phyloP scores from a whole-genome alignment of 2,329 filamentous ascomycete species.

The Alternaria incomplexa region DNA sequence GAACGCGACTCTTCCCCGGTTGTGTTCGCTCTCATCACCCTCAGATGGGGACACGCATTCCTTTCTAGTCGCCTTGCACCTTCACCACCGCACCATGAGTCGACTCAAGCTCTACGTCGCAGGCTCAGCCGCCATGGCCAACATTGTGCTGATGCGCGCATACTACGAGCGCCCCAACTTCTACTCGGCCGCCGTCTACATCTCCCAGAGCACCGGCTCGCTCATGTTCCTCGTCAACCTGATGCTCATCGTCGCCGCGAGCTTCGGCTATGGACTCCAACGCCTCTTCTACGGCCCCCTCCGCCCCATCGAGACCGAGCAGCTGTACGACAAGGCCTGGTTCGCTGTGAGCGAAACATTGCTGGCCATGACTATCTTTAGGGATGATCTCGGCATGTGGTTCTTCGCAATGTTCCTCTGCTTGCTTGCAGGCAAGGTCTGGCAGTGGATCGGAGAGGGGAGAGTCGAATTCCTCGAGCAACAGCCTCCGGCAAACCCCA shows the following conservation, averaged over 20 bases:
- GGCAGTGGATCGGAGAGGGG: constrained; percentile 97
- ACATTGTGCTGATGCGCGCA: constrained; percentile 82
- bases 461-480: constrained; percentile 94
- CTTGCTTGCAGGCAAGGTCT: constrained; percentile 91
- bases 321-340: constrained; percentile 97
- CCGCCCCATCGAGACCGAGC: constrained; percentile 92
- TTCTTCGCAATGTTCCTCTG: constrained; percentile 96
- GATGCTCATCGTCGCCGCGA: constrained; percentile 78
- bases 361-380: constrained; percentile 96
- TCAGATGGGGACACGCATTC: constrained; percentile 20
- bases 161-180: constrained; percentile 97
- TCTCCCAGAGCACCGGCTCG: constrained; percentile 95
- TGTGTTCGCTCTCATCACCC: constrained; percentile 12
- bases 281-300: constrained; percentile 88
- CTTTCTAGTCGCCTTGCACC: constrained; percentile 12
- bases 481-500: constrained; percentile 87
- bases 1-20: constrained; percentile 7
- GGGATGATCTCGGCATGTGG: constrained; percentile 92
- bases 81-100: constrained; percentile 32
- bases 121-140: constrained; percentile 80
- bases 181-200: constrained; percentile 96
- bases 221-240: constrained; percentile 94
- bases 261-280: constrained; percentile 85
- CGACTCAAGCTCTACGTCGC: constrained; percentile 44
- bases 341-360: constrained; percentile 97